phyloP scores from a whole-genome alignment of 1,284 basidiomycete species.

The Takashimella koratensis region DNA sequence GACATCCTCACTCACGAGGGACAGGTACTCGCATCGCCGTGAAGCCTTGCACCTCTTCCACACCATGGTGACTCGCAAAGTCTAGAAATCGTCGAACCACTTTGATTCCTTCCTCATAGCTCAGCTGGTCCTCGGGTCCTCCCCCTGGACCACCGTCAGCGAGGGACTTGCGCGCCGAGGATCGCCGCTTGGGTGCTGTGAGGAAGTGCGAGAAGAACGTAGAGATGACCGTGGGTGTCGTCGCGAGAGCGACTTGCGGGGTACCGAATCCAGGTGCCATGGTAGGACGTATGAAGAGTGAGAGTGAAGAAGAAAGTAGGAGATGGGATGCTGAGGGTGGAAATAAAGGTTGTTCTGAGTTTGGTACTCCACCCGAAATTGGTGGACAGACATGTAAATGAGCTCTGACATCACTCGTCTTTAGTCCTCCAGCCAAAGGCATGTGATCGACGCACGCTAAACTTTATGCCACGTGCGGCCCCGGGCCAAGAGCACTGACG shows the following conservation, averaged over 20 bases:
- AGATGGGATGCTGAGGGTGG: too few species aligned
- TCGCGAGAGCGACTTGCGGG: conserved; percentile 38
- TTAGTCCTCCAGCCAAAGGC: too few species aligned
- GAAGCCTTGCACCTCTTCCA: conserved; percentile 50
- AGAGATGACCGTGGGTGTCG: conserved; percentile 42
- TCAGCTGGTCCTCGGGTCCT: conserved; percentile 41
- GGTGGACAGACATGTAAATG: background rate
- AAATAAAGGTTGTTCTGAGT: too few species aligned
- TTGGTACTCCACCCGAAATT: background rate
- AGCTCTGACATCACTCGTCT: too few species aligned
- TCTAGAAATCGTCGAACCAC: conserved; percentile 42
- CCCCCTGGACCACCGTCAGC: conserved; percentile 28
- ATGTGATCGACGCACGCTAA: too few species aligned
- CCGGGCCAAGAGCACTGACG: background rate
- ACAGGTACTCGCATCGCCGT: conserved; percentile 46
- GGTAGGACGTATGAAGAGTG: background rate
- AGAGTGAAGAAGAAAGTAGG: background rate
- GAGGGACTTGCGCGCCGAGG: conserved; percentile 19
- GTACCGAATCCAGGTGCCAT: conserved; percentile 34
- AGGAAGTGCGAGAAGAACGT: conserved; percentile 42
- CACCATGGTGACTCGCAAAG: conserved; percentile 39
- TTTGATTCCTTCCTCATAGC: conserved; percentile 45
- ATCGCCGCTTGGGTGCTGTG: conserved; percentile 22
- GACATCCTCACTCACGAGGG: conserved; percentile 27
- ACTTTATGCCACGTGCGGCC: background rate